These are phyloP conservation scores for Vigna radiata DNA, from an alignment of 306 rosid genomes.

Conservation along the genomic window DNA sequence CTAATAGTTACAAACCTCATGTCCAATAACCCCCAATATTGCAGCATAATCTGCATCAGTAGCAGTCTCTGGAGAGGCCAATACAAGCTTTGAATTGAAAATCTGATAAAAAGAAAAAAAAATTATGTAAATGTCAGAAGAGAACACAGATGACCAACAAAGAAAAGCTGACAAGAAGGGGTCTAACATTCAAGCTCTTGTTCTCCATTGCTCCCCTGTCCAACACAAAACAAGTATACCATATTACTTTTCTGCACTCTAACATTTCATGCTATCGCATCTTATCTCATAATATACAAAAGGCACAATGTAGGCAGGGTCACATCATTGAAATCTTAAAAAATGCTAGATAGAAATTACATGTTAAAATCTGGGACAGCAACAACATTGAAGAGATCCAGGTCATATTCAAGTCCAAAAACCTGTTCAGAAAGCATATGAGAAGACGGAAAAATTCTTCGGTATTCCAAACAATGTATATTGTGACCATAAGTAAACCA, in stretches of 20 bases:
- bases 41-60: constrained; percentile 93
- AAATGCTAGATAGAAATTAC: constrained; percentile 50
- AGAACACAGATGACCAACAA: constrained; percentile 10
- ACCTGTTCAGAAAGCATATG: constrained; percentile 62
- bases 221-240: constrained; percentile 45
- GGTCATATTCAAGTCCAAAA: constrained; percentile 97
- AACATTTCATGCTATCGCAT: constrained; percentile 1
- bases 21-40: constrained; percentile 97
- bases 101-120: constrained; percentile 56
- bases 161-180: constrained; percentile 39
- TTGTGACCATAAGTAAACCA: constrained; percentile 32
- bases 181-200: constrained; percentile 95
- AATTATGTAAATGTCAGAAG: constrained; percentile 16
- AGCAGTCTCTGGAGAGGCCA: constrained; percentile 98
- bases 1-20: constrained; percentile 76
- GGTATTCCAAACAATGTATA: constrained; percentile 30
- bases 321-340: constrained; percentile 9
- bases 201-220: constrained; percentile 99
- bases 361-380: constrained; percentile 99
- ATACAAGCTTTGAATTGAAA: constrained; percentile 91
- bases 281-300: neutral
- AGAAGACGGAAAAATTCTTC: constrained; percentile 39
- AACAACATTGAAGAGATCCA: constrained; percentile 96
- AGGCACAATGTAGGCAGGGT: constrained; percentile 5
- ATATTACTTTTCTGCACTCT: constrained; percentile 25